phyloP scores from a whole-genome alignment of 129 eudicot genomes.

The Tanacetum coccineum region DNA sequence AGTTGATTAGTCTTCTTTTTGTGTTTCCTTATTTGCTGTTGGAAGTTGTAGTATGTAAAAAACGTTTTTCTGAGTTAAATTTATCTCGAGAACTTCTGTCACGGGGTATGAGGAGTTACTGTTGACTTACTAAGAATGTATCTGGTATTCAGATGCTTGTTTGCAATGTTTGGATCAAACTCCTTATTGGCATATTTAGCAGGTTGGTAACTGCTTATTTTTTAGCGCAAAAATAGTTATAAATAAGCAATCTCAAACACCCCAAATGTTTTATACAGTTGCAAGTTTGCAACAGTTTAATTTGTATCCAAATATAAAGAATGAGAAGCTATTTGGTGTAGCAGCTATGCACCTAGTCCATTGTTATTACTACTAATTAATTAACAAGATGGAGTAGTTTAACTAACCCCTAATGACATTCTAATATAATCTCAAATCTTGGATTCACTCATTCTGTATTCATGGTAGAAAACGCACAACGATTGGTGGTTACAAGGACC shows the following conservation, averaged over 20 bases:
- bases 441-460: constrained; percentile 20
- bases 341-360: constrained; percentile 43
- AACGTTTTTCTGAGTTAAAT: background rate
- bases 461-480: constrained; percentile 58
- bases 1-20: background rate
- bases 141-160: too few species aligned
- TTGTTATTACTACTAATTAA: too few species aligned
- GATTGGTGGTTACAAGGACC: constrained; percentile 33
- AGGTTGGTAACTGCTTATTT: too few species aligned
- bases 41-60: background rate
- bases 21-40: background rate
- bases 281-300: too few species aligned
- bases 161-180: too few species aligned
- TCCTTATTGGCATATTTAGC: too few species aligned
- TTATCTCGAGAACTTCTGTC: background rate
- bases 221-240: too few species aligned
- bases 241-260: too few species aligned
- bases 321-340: background rate
- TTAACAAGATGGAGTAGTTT: constrained; percentile 53
- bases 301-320: too few species aligned
- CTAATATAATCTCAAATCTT: background rate
- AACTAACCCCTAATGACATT: constrained; percentile 39
- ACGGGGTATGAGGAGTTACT: background rate
- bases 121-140: background rate
- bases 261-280: too few species aligned